Base-by-base conservation (phyloP, 257 asterid genomes). In the Petrea volubilis region DNA sequence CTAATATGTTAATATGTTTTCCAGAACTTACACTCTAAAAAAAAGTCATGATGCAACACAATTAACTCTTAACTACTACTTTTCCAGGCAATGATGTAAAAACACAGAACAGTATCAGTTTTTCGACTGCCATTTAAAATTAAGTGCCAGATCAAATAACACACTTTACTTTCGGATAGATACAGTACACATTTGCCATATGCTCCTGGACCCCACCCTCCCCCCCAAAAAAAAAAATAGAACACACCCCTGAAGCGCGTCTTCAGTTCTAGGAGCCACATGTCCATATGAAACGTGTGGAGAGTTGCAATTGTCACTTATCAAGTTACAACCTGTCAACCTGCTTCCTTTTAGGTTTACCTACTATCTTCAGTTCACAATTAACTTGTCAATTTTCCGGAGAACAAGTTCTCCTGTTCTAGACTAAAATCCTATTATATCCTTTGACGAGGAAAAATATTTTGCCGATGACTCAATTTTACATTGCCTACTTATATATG, bases 401-500 rank as follows among this genome's bases (percentile, higher is more conserved):
- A 61, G 36, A 38, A 68, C 18, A 21, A 33, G 34, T 8, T 21
- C n/a, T 31, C 31, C 28, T 60, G 5, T n/a, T n/a, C 40, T 49
- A 24, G 18, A 64, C 47, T 67, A 61, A 63, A 20, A 53, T 60
- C 41, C 18, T 15, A 51, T 50, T 51, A 34, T 21, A 52, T 60
- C 52, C 34, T 29, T 28, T 55, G 25, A 31, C 38, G 43, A 40
- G 60, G 43, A 31, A 59, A 18, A 55, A 58, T 33, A 65, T 17
- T 28, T n/a, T 4, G 28, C 64, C 33, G 60, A 28, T 15, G n/a
- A 40, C 56, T 73, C 68, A 38, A 52, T 31, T 66, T 66, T 1
- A 38, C 29, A 57, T 66, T 62, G 62, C 73, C 70, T 18, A 51
- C 72, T 67, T 43, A 14, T 70, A 71, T 56, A 78, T 55, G 14